A percentile compares a stretch with the other conserved stretches of the same genome.
Evolutionary conservation across 164 flowering plant genomes (phyloP).

Genomic region (Magnolia kwangsiensis): DNA sequence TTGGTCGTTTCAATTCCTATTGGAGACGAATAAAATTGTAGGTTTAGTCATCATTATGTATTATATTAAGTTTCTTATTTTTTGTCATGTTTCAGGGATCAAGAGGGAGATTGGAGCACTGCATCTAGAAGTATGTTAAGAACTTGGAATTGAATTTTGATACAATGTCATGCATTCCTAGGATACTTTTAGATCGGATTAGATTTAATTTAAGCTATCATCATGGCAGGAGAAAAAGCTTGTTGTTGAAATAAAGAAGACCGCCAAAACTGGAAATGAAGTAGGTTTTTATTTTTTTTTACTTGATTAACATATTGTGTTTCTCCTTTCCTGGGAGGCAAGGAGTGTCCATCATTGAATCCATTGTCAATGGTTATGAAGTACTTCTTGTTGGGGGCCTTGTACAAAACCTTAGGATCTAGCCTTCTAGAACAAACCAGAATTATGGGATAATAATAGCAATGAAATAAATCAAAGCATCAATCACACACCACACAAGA

Average conservation of each 20-base stretch:
- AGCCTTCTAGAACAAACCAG: too few species aligned
- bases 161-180: neutral
- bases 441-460: too few species aligned
- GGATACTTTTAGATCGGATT: neutral
- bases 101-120: conserved; percentile 78
- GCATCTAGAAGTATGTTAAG: conserved; percentile 67
- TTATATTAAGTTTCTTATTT: conserved; percentile 1
- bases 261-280: conserved; percentile 96
- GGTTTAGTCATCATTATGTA: too few species aligned
- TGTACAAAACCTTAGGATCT: too few species aligned
- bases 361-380: neutral
- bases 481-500: too few species aligned
- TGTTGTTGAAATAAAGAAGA: conserved; percentile 86
- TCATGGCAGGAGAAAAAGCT: conserved; percentile 84
- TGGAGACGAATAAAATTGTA: too few species aligned
- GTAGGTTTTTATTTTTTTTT: conserved; percentile 21
- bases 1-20: too few species aligned
- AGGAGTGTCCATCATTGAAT: neutral
- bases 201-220: neutral
- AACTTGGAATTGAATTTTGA: neutral
- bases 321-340: neutral
- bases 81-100: conserved; percentile 50
- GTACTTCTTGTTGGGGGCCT: too few species aligned
- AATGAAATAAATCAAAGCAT: too few species aligned
- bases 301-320: neutral